These are phyloP conservation scores for Trypanosoma brucei DNA, from an alignment of 208 protist species.

Conservation along the genomic window DNA sequence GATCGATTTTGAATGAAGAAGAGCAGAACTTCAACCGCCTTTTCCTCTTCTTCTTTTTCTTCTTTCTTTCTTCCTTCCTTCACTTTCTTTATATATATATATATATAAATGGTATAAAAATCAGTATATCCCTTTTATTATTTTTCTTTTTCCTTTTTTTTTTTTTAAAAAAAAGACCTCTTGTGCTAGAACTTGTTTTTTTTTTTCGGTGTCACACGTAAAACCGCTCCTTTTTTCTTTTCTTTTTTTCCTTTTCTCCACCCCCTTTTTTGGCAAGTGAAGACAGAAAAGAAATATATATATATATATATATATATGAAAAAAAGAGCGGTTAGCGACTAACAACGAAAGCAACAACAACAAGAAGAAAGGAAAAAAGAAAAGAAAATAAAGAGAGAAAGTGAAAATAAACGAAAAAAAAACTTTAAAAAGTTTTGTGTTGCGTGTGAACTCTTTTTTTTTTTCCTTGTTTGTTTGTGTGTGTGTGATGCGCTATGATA, in stretches of 20 bases:
- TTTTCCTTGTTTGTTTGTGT: no score
- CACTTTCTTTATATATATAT: conserved; percentile 1
- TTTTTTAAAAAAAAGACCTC: not conserved
- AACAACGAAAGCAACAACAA: not conserved
- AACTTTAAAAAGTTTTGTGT: not conserved
- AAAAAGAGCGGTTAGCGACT: not conserved
- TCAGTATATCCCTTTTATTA: not conserved
- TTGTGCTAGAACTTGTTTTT: conserved; percentile 3
- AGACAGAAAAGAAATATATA: no score
- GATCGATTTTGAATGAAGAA: no score
- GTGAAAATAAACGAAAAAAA: conserved; percentile 17
- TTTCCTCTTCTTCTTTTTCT: not conserved
- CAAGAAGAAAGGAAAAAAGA: not conserved
- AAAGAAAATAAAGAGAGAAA: not conserved
- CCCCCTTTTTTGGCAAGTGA: not conserved
- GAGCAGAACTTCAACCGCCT: no score
- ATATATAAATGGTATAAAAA: not conserved
- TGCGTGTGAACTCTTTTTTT: no score
- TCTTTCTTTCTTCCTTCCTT: not conserved
- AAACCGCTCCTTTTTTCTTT: not conserved
- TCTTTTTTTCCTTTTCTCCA: conserved; percentile 3
- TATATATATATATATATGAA: no score
- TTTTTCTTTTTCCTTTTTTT: conserved; percentile 1
- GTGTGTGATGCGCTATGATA: no score
- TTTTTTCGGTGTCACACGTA: conserved; percentile 2